Conservation (phyloP, 2,329 filamentous ascomycete genomes). For the Talaromyces funiculosus region DNA sequence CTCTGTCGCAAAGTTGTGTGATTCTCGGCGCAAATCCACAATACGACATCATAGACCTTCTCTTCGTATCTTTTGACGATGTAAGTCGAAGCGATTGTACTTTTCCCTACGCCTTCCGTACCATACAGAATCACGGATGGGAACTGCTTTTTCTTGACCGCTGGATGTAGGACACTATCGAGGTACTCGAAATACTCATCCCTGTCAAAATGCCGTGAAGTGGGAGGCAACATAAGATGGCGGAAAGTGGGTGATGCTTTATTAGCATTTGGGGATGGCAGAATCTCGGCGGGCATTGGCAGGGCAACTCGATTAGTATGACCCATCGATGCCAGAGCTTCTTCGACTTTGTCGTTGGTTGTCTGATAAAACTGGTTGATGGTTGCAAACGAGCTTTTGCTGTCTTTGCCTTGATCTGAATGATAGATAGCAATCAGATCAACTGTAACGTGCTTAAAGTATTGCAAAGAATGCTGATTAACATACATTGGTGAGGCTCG, state of each 20-base stretch:
- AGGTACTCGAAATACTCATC: background rate
- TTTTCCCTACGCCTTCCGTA: background rate
- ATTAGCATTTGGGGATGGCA: background rate
- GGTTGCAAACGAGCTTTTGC: background rate
- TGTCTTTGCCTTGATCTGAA: background rate
- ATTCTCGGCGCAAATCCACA: background rate
- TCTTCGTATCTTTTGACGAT: background rate
- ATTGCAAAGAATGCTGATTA: no score
- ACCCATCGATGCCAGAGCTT: background rate
- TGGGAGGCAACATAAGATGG: background rate
- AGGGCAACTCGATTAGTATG: background rate
- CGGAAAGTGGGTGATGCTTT: background rate
- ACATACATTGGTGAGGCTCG: no score
- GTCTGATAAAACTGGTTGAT: background rate
- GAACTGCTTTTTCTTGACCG: background rate
- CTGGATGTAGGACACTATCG: background rate
- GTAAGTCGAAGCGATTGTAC: background rate
- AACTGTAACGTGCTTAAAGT: no score
- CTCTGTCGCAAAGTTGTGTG: background rate
- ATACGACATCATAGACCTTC: background rate
- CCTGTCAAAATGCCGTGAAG: background rate
- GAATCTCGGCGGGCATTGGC: background rate
- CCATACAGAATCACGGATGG: background rate
- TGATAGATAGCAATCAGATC: no score
- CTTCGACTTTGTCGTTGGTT: background rate